Conservation (phyloP, 1,284 basidiomycete genomes). For the Moesziomyces parantarcticus region DNA sequence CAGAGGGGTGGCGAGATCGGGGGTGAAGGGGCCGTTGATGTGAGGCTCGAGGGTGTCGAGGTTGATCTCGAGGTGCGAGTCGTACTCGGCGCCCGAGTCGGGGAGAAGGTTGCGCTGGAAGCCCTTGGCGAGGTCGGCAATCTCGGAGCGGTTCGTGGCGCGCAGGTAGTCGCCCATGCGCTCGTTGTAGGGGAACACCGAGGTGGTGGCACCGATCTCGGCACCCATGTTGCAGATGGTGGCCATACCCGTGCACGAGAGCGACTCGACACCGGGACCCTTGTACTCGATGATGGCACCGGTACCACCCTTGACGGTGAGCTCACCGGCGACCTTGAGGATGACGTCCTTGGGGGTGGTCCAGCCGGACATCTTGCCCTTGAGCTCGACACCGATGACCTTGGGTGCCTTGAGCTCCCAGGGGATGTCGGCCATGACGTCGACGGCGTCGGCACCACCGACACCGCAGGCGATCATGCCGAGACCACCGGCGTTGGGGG, state of each 20-base stretch:
- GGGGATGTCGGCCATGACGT: constrained; percentile 96
- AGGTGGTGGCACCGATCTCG: constrained; percentile 98
- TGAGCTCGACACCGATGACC: constrained; percentile 96
- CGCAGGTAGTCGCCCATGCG: constrained; percentile 93
- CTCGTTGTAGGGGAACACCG: constrained; percentile 97
- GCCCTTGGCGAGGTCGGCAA: constrained; percentile 87
- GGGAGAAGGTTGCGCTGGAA: constrained; percentile 93
- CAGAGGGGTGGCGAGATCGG: constrained; percentile 72
- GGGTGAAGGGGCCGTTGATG: constrained; percentile 94
- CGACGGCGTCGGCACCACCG: constrained; percentile 98
- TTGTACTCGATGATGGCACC: constrained; percentile 69
- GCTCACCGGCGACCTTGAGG: constrained; percentile 67
- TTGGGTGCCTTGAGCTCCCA: constrained; percentile 99
- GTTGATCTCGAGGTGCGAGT: constrained; percentile 94
- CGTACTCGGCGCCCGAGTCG: constrained; percentile 91
- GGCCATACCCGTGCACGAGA: constrained; percentile 99
- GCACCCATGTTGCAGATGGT: constrained; percentile 99
- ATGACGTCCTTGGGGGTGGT: constrained; percentile 84
- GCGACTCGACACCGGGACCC: constrained; percentile 83
- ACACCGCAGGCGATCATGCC: constrained; percentile 99
- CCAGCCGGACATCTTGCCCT: constrained; percentile 95
- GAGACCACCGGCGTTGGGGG: constrained; percentile 97
- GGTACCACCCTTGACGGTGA: constrained; percentile 68
- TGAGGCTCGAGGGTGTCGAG: constrained; percentile 96
- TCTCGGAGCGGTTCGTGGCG: constrained; percentile 88